Evolutionary conservation across 225 moss, liverwort and hornwort genomes (phyloP).

Genomic region (Bryoerythrophyllum caledonicum): DNA sequence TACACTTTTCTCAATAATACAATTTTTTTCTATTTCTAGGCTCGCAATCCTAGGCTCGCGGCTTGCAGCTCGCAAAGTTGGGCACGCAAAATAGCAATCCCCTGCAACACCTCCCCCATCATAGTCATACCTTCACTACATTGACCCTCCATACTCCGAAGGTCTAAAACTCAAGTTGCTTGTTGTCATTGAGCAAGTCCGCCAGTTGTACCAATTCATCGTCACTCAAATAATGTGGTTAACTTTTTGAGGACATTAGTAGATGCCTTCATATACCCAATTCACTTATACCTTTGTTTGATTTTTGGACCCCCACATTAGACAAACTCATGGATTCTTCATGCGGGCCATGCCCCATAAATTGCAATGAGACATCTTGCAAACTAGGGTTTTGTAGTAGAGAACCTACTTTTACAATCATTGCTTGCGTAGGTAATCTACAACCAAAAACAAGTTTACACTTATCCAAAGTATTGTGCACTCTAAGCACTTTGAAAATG

Average conservation of each 20-base stretch:
- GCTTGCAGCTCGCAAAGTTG: too few species aligned
- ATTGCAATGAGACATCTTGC: accelerated
- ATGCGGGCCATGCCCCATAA: accelerated
- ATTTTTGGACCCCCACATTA: neutral
- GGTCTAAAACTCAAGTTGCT: too few species aligned
- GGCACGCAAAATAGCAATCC: too few species aligned
- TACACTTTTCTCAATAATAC: too few species aligned
- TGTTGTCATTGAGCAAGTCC: neutral
- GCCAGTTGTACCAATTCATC: neutral
- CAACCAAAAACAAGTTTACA: accelerated
- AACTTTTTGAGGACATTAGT: neutral
- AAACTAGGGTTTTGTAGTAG: neutral
- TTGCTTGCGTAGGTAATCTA: neutral
- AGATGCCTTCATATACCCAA: neutral
- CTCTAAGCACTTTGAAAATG: neutral
- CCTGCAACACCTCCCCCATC: neutral
- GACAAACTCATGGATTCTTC: neutral
- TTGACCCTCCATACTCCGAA: too few species aligned
- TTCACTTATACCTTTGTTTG: neutral
- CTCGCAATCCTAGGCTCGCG: too few species aligned
- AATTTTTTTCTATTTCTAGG: too few species aligned
- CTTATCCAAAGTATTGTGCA: neutral
- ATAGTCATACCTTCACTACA: neutral
- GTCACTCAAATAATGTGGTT: neutral
- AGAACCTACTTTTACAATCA: neutral